phyloP scores from a whole-genome alignment of 139 green algal genomes.

The Edaphochlamys debaryana region DNA sequence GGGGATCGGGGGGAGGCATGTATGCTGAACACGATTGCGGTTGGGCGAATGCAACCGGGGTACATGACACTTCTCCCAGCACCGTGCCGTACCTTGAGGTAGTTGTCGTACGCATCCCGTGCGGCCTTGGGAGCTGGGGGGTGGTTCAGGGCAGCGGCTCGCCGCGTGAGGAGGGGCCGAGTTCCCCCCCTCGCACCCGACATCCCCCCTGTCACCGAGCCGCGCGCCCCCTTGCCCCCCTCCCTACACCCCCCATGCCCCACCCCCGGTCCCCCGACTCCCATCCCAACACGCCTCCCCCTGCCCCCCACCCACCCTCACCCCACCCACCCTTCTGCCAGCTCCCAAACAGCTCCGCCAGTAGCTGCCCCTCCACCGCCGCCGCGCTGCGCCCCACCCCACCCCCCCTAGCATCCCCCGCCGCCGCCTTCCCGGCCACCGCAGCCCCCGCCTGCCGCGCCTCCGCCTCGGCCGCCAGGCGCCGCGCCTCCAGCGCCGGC shows the following conservation, averaged over 20 bases:
- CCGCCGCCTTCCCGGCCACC: neutral
- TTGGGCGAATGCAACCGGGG: too few relatives aligned
- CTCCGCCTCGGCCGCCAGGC: conserved; percentile 23
- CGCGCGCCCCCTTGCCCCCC: too few relatives aligned
- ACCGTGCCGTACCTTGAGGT: conserved; percentile 51
- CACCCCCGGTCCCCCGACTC: neutral
- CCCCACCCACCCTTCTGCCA: conserved; percentile 5
- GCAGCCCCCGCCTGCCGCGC: neutral
- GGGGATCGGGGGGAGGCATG: neutral
- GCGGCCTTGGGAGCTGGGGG: conserved; percentile 67
- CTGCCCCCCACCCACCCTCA: neutral
- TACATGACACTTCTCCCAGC: too few relatives aligned
- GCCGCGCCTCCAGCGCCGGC: conserved; percentile 10
- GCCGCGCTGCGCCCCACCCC: neutral
- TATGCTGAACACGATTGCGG: too few relatives aligned
- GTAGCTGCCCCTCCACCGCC: neutral
- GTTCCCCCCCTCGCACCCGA: too few relatives aligned
- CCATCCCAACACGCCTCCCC: too few relatives aligned
- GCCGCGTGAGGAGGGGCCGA: too few relatives aligned
- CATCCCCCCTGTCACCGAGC: too few relatives aligned
- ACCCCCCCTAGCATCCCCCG: neutral
- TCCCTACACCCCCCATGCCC: too few relatives aligned
- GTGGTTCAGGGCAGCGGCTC: too few relatives aligned
- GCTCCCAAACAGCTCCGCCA: conserved; percentile 11
- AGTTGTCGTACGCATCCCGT: conserved; percentile 67